Evolutionary conservation across 73 alveolate genomes (phyloP).

Genomic region (Tetrahymena elliotti): DNA sequence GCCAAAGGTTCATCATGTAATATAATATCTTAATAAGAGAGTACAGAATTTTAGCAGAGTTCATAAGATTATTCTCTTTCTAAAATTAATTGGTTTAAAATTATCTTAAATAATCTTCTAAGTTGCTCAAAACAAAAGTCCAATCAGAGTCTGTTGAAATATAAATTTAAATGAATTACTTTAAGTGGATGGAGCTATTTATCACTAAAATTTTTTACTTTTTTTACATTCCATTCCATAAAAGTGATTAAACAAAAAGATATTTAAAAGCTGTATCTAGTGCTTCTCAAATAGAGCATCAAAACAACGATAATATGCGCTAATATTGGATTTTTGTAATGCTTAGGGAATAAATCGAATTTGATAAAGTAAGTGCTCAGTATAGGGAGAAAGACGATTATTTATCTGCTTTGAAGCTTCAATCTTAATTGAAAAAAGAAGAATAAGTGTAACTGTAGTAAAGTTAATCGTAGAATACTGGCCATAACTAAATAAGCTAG

Average conservation of each 20-base stretch:
- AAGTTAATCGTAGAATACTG: no score
- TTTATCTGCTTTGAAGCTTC: neutral
- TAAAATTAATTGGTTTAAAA: neutral
- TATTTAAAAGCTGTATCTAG: neutral
- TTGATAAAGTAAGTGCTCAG: neutral
- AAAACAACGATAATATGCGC: neutral
- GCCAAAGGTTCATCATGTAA: neutral
- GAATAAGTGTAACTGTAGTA: neutral
- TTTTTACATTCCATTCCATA: neutral
- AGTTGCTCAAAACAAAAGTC: neutral
- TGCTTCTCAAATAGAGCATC: neutral
- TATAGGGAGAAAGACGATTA: neutral
- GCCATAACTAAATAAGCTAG: neutral
- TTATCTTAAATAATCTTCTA: neutral
- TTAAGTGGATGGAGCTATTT: neutral
- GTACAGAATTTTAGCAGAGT: neutral
- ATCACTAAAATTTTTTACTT: neutral
- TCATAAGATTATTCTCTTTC: neutral
- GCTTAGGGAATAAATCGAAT: neutral
- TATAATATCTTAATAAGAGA: neutral
- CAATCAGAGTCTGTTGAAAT: neutral
- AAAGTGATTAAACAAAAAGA: neutral
- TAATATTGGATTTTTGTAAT: neutral
- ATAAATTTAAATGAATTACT: neutral
- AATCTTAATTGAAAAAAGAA: neutral